Evolutionary conservation across 306 rosid genomes (phyloP), one percentile per base, ranked within the genome.

Genomic region (Pterocarpus macrocarpus): DNA sequence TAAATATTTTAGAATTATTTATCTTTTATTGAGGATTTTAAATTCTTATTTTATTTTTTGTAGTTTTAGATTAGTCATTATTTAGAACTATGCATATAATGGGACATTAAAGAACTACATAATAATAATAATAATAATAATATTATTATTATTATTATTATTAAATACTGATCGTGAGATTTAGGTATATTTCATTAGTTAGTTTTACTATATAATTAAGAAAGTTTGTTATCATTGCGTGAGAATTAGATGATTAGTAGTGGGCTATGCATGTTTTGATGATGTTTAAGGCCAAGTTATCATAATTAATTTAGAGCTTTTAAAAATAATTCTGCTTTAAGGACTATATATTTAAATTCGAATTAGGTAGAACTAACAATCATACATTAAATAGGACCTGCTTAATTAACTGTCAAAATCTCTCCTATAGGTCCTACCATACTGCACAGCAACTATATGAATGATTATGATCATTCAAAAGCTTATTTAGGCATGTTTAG

Each of bases 311-410:
- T 38, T 6, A 38, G 7, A 8, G 8, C 1, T 43, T 9, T 43
- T 43, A 2, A 12, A 56, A 73, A 28, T 73, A 22, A 58, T 74
- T 74, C 9, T 57, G 28, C 57, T 8, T 22, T 49, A 11, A 3
- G 55, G n/a, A 49, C 3, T 8, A 49, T 49, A 2, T 49, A 10
- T 49, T 10, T 10, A 49, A 59, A 59, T 57, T 30, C 13, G 33
- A 33, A 62, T 75, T 45, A 32, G 62, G 61, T 75, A 11, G 55
- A 45, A 75, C 71, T 75, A 45, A 32, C 71, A 4, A 45, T 75
- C 71, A 47, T 41, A 74, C 10, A 74, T 41, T 74, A 73, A 57
- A 73, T 39, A 38, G 8, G 33, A 43, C 47, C 62, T 45, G 10
- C 71, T 32, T 62, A 59, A 38, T 41, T 74, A 62, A 43, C 65